Conservation (phyloP, 2,329 filamentous ascomycete genomes). For the Cytospora paraplurivora region DNA sequence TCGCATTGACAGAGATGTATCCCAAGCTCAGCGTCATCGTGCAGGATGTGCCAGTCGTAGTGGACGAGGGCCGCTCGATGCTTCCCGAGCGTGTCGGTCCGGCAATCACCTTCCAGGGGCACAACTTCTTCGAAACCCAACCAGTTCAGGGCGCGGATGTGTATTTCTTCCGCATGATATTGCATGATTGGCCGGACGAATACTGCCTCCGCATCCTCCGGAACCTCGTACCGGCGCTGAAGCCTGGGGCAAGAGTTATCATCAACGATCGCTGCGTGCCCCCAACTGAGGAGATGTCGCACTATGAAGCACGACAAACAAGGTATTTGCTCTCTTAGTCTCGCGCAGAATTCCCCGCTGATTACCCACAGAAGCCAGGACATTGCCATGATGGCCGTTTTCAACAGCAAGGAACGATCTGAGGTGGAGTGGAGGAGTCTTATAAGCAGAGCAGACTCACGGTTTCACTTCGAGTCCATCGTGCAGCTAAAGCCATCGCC, state of each 20-base stretch:
- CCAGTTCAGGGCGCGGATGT: conserved; percentile 1
- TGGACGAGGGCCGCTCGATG: not conserved
- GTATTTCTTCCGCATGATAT: not conserved
- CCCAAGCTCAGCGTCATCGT: not conserved
- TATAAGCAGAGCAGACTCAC: not conserved
- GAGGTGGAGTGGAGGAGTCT: not conserved
- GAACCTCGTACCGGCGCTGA: not conserved
- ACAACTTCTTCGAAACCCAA: conserved; percentile 5
- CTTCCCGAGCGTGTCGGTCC: not conserved
- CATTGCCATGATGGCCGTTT: not conserved
- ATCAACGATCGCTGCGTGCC: conserved; percentile 6
- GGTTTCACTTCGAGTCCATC: not conserved
- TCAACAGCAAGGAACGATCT: conserved; percentile 1
- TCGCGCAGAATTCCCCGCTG: no score
- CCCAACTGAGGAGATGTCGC: not conserved
- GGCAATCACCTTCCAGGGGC: not conserved
- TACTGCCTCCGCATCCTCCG: not conserved
- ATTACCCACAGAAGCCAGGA: not conserved
- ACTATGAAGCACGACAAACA: not conserved
- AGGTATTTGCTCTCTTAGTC: no score
- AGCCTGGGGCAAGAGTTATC: conserved; percentile 1
- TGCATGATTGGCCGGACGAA: conserved; percentile 11
- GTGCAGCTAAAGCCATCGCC: not conserved
- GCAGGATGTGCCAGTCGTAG: conserved; percentile 4
- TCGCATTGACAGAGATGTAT: not conserved